A percentile compares a stretch with the other conserved stretches of the same genome.
These are phyloP conservation scores for Zygotorulaspora sp. DNA, from an alignment of 805 yeast species.

Conservation along the genomic window DNA sequence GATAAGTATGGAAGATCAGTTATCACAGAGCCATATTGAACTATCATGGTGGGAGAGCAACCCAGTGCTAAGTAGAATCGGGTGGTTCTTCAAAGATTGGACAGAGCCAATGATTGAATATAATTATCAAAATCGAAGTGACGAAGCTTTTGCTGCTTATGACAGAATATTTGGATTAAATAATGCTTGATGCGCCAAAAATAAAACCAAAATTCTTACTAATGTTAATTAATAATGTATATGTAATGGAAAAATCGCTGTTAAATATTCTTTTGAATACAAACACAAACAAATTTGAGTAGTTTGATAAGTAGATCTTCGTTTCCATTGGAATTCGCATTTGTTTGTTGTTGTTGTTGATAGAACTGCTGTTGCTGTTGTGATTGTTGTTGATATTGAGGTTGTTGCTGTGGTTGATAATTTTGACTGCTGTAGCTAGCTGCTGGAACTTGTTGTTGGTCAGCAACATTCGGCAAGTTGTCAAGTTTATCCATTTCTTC, in stretches of 20 bases:
- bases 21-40: constrained; percentile 1
- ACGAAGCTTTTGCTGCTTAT: constrained; percentile 16
- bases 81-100: constrained; percentile 23
- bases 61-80: constrained; percentile 16
- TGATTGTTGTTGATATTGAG: constrained; percentile 33
- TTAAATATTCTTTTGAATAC: constrained; percentile 19
- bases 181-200: neutral
- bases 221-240: constrained; percentile 1
- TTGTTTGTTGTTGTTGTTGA: constrained; percentile 26
- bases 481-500: constrained; percentile 14
- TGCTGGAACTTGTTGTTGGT: constrained; percentile 11
- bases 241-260: constrained; percentile 3
- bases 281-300: constrained; percentile 35
- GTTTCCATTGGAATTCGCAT: constrained; percentile 21
- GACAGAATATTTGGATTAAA: constrained; percentile 22
- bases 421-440: constrained; percentile 15
- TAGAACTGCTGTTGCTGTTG: constrained; percentile 27
- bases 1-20: neutral
- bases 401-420: constrained; percentile 26
- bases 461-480: constrained; percentile 7
- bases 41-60: constrained; percentile 27
- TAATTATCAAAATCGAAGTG: constrained; percentile 2
- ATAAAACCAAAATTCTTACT: too few relatives aligned
- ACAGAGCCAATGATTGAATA: constrained; percentile 4
- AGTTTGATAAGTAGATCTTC: constrained; percentile 23